Conservation (phyloP, 768 basidiomycete species). For the Boletus subcaerulescens region DNA sequence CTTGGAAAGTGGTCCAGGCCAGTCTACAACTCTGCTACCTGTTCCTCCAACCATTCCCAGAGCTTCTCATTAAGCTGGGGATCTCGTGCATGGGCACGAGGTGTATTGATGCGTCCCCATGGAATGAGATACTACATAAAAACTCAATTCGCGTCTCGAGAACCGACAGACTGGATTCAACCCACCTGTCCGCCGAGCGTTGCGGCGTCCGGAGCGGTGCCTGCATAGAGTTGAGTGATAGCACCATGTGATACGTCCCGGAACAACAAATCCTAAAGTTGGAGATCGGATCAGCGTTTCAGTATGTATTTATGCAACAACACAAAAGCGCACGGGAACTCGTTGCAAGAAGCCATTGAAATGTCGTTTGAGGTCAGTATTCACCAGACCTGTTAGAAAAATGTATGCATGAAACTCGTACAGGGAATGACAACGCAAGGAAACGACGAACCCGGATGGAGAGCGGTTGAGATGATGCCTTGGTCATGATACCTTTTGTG, state of each 20-base stretch:
- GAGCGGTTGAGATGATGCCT: conserved; percentile 41
- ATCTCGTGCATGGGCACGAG: conserved; percentile 2
- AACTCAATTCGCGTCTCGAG: neutral
- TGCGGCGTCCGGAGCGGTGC: conserved; percentile 4
- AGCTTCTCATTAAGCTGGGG: conserved; percentile 8
- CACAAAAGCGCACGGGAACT: neutral
- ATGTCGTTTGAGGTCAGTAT: conserved; percentile 3
- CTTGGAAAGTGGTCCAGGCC: too few species aligned
- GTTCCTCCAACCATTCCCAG: conserved; percentile 11
- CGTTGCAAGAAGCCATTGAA: neutral
- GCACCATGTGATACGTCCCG: conserved; percentile 2
- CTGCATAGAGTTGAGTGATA: conserved; percentile 10
- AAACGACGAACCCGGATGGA: conserved; percentile 40
- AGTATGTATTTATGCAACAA: neutral
- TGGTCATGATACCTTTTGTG: conserved; percentile 43
- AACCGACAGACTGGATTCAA: neutral
- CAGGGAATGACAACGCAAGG: neutral
- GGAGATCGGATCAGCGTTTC: neutral
- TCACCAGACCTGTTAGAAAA: conserved; percentile 1
- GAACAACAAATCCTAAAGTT: neutral
- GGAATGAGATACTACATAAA: conserved; percentile 6
- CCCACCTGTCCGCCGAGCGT: conserved; percentile 6
- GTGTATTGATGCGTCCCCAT: conserved; percentile 1
- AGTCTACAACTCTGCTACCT: neutral
- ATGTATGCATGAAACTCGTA: neutral